Percentiles rank a stretch among this genome's conserved stretches.
phyloP scores from a whole-genome alignment of 768 basidiomycete genomes.

The Suillus subalutaceus region DNA sequence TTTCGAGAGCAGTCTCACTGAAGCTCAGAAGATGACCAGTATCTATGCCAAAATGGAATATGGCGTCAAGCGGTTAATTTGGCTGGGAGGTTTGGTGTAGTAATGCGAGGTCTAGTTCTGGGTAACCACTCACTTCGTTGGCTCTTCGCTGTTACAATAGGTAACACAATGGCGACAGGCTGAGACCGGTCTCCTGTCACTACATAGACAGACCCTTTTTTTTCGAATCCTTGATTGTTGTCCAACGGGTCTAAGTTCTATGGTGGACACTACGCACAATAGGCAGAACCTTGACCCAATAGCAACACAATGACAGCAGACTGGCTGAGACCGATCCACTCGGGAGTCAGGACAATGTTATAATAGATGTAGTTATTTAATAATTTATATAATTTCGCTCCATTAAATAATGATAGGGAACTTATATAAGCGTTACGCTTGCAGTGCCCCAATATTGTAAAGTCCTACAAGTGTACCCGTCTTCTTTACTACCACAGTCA shows the following conservation, averaged over 20 bases:
- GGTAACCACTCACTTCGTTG: not conserved
- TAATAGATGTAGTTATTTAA: not conserved
- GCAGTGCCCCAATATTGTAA: not conserved
- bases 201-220: not conserved
- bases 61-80: constrained; percentile 86
- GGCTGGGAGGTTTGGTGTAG: constrained; percentile 68
- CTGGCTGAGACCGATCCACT: not conserved
- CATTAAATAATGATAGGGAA: not conserved
- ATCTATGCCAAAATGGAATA: constrained; percentile 94
- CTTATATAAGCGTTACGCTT: constrained; percentile 3
- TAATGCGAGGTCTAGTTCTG: not conserved
- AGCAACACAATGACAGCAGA: not conserved
- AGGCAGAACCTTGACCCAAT: not conserved
- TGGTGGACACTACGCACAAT: not conserved
- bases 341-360: not conserved
- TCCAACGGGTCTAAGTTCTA: not conserved
- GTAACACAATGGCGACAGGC: not conserved
- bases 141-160: not conserved
- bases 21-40: constrained; percentile 84
- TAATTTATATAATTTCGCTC: constrained; percentile 1
- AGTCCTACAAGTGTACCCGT: not conserved
- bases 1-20: constrained; percentile 57
- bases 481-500: not conserved
- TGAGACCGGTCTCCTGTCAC: not conserved
- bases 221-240: not conserved